phyloP scores from a whole-genome alignment of 2,329 filamentous ascomycete genomes.

The Aspergillus puulaauensis region DNA sequence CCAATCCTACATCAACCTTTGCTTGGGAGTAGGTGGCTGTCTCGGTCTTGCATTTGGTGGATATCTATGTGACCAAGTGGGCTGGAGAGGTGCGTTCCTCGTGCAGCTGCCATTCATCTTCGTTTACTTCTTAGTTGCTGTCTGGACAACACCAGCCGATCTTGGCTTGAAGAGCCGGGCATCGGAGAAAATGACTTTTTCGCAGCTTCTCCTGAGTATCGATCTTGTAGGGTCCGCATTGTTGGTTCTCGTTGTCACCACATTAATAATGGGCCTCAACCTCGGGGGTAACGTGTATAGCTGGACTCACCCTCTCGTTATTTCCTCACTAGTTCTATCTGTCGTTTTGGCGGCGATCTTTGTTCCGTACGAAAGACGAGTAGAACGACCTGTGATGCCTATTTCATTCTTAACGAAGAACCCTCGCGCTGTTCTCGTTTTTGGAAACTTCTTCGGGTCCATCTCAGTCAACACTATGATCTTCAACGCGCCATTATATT shows the following conservation, averaged over 20 bases:
- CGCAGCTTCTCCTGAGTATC: slow-evolving; percentile 48
- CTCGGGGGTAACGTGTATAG: slow-evolving; percentile 53
- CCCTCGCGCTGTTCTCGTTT: slow-evolving; percentile 51
- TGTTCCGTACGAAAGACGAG: slow-evolving; percentile 42
- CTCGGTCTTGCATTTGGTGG: slow-evolving; percentile 41
- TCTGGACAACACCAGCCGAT: slow-evolving; percentile 43
- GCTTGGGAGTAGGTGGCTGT: slow-evolving; percentile 37
- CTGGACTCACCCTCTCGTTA: slow-evolving; percentile 53
- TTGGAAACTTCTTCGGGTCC: slow-evolving; percentile 53
- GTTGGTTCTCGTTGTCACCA: slow-evolving; percentile 47
- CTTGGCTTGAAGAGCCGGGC: slow-evolving; percentile 48
- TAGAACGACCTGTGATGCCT: slow-evolving; percentile 52
- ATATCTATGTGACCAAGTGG: slow-evolving; percentile 39
- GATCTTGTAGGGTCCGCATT: slow-evolving; percentile 52
- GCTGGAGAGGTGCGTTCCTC: slow-evolving; percentile 46
- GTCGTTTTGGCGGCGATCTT: slow-evolving; percentile 39
- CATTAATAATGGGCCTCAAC: slow-evolving; percentile 53
- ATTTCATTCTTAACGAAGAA: slow-evolving; percentile 47
- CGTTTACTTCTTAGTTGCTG: slow-evolving; percentile 44
- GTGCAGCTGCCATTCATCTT: slow-evolving; percentile 53
- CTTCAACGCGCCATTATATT: slow-evolving; percentile 73
- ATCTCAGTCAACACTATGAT: slow-evolving; percentile 57
- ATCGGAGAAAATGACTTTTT: slow-evolving; percentile 39
- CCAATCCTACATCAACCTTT: slow-evolving; percentile 44
- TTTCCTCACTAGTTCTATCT: slow-evolving; percentile 46